Base-by-base conservation (phyloP, 495 filamentous ascomycete species). In the Halenospora varia region DNA sequence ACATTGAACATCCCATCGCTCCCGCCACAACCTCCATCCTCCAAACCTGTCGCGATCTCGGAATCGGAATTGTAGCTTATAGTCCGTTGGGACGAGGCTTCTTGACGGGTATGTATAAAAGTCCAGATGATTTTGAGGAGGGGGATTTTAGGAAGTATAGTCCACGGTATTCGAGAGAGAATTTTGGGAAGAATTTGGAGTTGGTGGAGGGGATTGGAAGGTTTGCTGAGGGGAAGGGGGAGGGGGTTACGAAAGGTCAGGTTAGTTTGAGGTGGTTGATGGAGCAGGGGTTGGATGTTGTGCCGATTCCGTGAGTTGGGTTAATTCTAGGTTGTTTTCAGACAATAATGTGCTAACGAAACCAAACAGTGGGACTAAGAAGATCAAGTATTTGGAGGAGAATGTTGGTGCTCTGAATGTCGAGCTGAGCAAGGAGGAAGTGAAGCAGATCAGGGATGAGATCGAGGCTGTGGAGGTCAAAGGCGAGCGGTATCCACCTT, bases 101-200 rank as follows among this genome's bases (percentile, higher is more conserved):
- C 29, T n/a, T 70, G 10, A 68, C 58, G 6, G 51, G 53, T 2
- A 17, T 44, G 25, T 54, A 54, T 23, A 58, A 55, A 24, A 54
- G 18, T 10, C 9, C 23, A 18, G 49, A 50, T 20, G 60, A 62
- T 44, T 26, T 62, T 15, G 39, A 46, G n/a, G 52, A 41, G 20
- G 39, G 44, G 9, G 55, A 59, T 46, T 10, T 46, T 19, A 47
- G 52, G 2, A 19, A 44, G 9, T 18, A 22, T 0, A 40, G 25
- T 29, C 62, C 62, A 1, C 80, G 85, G 22, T 96, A 89, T 76
- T 73, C 80, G 59, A 78, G 79, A 6, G 88, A 82, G 25, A 82
- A 82, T 66, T 87, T 93, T 66, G 74, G 82, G 54, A 71, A 82
- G 59, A 95, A 96, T 72, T 59, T 90, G n/a, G 74, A 85, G 69